Base-by-base conservation (phyloP, 192 early-diverging fungal species). In the Coemansia erecta region DNA sequence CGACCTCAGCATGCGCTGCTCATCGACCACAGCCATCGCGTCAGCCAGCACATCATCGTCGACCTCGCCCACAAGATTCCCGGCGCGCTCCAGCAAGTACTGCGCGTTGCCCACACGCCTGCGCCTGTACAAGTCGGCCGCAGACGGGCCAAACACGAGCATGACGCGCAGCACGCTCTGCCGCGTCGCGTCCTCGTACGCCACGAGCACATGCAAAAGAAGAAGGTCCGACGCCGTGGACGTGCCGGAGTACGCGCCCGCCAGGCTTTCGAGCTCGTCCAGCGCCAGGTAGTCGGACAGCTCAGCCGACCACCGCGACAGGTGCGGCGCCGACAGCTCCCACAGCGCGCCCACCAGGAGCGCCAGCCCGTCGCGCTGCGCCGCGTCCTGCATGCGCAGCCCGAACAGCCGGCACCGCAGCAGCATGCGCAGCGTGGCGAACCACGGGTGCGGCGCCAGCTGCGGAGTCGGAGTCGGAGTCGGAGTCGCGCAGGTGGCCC, bases 81-180 rank as follows among this genome's bases (percentile, higher is more conserved):
- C 77, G 24, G 70, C 60, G 28, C 77, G 67, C 39, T 70, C 62
- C 13, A 80, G 71, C 28, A 64, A 18, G 33, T 75, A 80, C 17
- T 56, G 33, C 9, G 44, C 44, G 14, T 73, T 63, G 10, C 63
- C 53, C 14, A 75, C n/a, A 23, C 72, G 57, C 40, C 66, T 68
- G n/a, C 58, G 58, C 14, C 21, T 17, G 28, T 72, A 70, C 2
- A 41, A 28, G 4, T 33, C 53, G 0, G 65, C 68, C 0, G 78
- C 78, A 8, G 14, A 22, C 5, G 73, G 68, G 10, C 78, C 78
- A 59, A 80, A 80, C 8, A 46, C 64, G 46, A 80, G 21, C 0
- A 60, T 58, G 15, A 53, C 72, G n/a, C 78, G 72, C 57, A 44
- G 39, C 14, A 80, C 53, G 43, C 78, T 80, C 53, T 80, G 78